Percentiles rank a stretch among this genome's conserved stretches.
phyloP scores from a whole-genome alignment of 768 basidiomycete genomes.

The Mycena sanguinolenta region DNA sequence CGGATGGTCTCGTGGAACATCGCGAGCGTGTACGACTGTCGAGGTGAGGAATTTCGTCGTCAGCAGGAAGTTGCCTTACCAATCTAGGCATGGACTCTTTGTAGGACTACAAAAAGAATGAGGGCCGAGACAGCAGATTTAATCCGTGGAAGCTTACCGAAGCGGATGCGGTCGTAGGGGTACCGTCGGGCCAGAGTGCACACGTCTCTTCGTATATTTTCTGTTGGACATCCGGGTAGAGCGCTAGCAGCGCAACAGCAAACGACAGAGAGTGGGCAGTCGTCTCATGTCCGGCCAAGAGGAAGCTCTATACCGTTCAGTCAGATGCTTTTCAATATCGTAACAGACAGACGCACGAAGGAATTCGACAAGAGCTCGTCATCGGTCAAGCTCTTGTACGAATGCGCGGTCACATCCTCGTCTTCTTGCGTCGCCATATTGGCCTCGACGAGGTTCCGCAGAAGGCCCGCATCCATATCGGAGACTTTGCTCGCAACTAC shows the following conservation, averaged over 20 bases:
- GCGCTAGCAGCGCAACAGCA: slow-evolving; percentile 58
- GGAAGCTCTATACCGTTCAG: slow-evolving; percentile 48
- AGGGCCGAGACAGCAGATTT: too few species aligned
- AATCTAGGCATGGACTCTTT: slow-evolving; percentile 54
- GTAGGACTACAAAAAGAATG: slow-evolving; percentile 49
- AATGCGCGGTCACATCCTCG: slow-evolving; percentile 29
- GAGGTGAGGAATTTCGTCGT: slow-evolving; percentile 2
- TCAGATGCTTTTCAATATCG: not conserved
- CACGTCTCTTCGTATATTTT: slow-evolving; percentile 58
- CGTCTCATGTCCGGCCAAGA: slow-evolving; percentile 67
- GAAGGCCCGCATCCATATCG: slow-evolving; percentile 51
- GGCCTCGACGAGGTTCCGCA: slow-evolving; percentile 61
- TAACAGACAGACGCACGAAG: slow-evolving; percentile 51
- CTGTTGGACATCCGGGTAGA: slow-evolving; percentile 63
- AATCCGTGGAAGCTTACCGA: slow-evolving; percentile 43
- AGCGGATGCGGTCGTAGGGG: slow-evolving; percentile 40
- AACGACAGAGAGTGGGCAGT: slow-evolving; percentile 61
- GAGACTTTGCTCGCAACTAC: slow-evolving; percentile 44
- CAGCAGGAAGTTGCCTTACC: slow-evolving; percentile 38
- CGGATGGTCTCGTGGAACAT: slow-evolving; percentile 63
- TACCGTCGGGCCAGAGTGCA: slow-evolving; percentile 55
- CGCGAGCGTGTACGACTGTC: slow-evolving; percentile 58
- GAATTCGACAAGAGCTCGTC: slow-evolving; percentile 62
- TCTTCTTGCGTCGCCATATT: slow-evolving; percentile 54
- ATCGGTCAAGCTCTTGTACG: slow-evolving; percentile 52